Percentiles rank a stretch among this genome's conserved stretches.
Evolutionary conservation across 1,284 basidiomycete species (phyloP).

Genomic region (Ceratobasidium sp.): DNA sequence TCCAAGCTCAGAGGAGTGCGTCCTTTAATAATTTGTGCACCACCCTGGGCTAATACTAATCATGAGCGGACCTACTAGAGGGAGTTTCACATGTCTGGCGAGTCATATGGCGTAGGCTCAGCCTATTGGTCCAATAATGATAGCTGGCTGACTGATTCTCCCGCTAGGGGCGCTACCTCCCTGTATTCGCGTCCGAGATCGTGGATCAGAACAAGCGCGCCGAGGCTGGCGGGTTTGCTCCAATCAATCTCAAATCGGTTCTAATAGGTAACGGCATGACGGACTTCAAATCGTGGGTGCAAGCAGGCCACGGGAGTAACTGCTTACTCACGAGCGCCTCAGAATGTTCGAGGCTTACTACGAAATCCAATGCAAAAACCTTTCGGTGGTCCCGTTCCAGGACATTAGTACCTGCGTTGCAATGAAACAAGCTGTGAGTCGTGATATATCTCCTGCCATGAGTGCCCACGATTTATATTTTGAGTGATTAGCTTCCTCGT

Average conservation of each 20-base stretch:
- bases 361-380: constrained; percentile 55
- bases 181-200: constrained; percentile 81
- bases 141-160: neutral
- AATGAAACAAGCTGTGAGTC: constrained; percentile 66
- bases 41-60: constrained; percentile 57
- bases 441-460: neutral
- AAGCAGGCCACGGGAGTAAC: neutral
- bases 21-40: constrained; percentile 57
- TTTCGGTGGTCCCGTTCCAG: constrained; percentile 63
- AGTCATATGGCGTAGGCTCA: constrained; percentile 70
- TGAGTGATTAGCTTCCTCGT: constrained; percentile 14
- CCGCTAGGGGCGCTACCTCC: constrained; percentile 73
- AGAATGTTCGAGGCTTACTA: constrained; percentile 54
- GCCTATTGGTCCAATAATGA: constrained; percentile 40
- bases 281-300: constrained; percentile 50
- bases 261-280: constrained; percentile 77
- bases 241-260: constrained; percentile 81
- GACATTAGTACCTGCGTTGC: constrained; percentile 60
- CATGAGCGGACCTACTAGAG: constrained; percentile 51
- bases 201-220: constrained; percentile 79
- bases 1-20: constrained; percentile 50
- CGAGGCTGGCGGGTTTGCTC: constrained; percentile 67
- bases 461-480: neutral
- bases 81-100: constrained; percentile 74
- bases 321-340: constrained; percentile 28